phyloP scores from a whole-genome alignment of 2,329 filamentous ascomycete species.

The Cucurbitaria berberidis region DNA sequence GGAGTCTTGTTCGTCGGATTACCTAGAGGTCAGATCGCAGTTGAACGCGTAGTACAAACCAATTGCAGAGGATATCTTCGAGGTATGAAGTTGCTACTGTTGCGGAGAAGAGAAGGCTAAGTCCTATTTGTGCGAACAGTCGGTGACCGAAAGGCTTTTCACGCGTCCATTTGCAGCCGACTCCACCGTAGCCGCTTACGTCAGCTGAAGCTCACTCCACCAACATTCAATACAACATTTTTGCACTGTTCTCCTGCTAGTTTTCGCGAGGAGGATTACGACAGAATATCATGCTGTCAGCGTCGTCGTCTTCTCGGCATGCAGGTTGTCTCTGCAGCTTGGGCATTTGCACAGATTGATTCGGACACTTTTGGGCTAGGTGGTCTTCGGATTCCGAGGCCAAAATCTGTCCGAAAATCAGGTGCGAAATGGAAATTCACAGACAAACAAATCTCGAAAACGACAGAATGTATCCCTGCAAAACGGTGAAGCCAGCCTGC shows the following conservation, averaged over 20 bases:
- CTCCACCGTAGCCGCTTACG: constrained; percentile 4
- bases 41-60: constrained; percentile 15
- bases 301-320: too few species aligned
- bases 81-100: not conserved
- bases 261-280: too few species aligned
- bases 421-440: too few species aligned
- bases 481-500: not conserved
- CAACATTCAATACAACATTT: not conserved
- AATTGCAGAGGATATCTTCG: not conserved
- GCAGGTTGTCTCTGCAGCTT: too few species aligned
- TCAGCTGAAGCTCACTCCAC: constrained; percentile 2
- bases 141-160: constrained; percentile 11
- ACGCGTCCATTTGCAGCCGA: constrained; percentile 6
- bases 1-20: not conserved
- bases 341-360: too few species aligned
- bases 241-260: not conserved
- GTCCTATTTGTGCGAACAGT: constrained; percentile 8
- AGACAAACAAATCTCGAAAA: too few species aligned
- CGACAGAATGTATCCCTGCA: too few species aligned
- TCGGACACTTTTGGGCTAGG: too few species aligned
- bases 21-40: constrained; percentile 11
- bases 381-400: too few species aligned
- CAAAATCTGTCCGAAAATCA: too few species aligned
- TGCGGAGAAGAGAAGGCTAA: constrained; percentile 1
- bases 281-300: too few species aligned